A percentile compares a stretch with the other conserved stretches of the same genome.
phyloP scores from a whole-genome alignment of 495 filamentous ascomycete species.

The Penicillium verhagenii region DNA sequence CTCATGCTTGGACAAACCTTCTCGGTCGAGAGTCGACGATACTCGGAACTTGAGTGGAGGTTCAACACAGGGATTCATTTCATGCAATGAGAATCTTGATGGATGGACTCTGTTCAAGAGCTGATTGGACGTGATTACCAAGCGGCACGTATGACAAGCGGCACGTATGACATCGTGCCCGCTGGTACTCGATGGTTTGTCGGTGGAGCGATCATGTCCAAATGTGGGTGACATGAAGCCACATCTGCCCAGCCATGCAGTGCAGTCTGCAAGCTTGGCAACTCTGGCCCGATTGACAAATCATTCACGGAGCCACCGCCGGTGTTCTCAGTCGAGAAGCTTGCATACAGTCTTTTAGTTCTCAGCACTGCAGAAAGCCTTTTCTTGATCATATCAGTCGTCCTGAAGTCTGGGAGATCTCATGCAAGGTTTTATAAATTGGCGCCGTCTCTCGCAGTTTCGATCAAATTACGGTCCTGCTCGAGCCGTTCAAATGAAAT shows the following conservation, averaged over 20 bases:
- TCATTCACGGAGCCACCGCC: background rate
- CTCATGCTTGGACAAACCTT: background rate
- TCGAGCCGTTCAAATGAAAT: background rate
- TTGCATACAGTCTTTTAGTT: background rate
- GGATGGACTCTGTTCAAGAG: background rate
- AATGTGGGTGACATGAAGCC: background rate
- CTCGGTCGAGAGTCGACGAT: background rate
- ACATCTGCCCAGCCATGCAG: background rate
- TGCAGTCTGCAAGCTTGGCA: background rate
- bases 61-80: background rate
- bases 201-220: background rate
- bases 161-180: background rate
- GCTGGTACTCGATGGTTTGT: background rate
- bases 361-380: background rate
- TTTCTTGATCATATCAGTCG: background rate
- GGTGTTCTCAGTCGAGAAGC: background rate
- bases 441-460: conserved; percentile 1
- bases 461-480: background rate
- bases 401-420: background rate
- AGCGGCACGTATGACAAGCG: background rate
- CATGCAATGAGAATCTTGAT: background rate
- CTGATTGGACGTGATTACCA: background rate
- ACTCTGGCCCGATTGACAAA: background rate
- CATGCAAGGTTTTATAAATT: background rate
- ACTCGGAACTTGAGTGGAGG: background rate